A percentile compares a stretch with the other conserved stretches of the same genome.
phyloP scores from a whole-genome alignment of 352 stramenopile species.

The Pelagophyceae sp. region DNA sequence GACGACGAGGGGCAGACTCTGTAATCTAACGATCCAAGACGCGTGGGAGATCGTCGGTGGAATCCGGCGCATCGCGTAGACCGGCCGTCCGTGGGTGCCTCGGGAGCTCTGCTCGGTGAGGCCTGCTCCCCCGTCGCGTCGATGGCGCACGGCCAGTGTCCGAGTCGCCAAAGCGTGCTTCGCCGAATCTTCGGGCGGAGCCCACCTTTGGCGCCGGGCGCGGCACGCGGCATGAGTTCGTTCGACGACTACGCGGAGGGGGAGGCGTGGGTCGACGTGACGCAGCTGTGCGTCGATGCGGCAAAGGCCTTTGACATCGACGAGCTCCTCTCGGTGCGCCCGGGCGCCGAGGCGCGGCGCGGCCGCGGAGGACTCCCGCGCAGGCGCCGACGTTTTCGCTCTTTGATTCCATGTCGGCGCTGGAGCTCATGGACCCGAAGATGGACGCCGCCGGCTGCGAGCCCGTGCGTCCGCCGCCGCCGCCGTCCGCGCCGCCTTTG shows the following conservation, averaged over 20 bases:
- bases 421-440: conserved; percentile 83
- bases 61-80: too few relatives aligned
- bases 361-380: not conserved
- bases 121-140: too few relatives aligned
- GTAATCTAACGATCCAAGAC: too few relatives aligned
- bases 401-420: conserved; percentile 83
- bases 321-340: not conserved
- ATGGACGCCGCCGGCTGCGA: conserved; percentile 62
- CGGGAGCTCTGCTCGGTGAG: too few relatives aligned
- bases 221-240: too few relatives aligned
- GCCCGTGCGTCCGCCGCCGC: not conserved
- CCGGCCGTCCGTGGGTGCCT: too few relatives aligned
- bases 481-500: not conserved
- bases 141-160: too few relatives aligned
- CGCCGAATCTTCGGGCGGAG: too few relatives aligned
- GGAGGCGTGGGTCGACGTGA: not conserved
- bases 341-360: not conserved
- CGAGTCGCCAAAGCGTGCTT: too few relatives aligned
- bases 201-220: too few relatives aligned
- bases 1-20: too few relatives aligned
- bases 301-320: not conserved
- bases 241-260: not conserved
- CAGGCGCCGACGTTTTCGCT: conserved; percentile 57
- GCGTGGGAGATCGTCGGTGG: too few relatives aligned
- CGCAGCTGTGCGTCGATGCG: not conserved